Evolutionary conservation across 345 rosid species (phyloP).

Genomic region (Nephelium lappaceum): DNA sequence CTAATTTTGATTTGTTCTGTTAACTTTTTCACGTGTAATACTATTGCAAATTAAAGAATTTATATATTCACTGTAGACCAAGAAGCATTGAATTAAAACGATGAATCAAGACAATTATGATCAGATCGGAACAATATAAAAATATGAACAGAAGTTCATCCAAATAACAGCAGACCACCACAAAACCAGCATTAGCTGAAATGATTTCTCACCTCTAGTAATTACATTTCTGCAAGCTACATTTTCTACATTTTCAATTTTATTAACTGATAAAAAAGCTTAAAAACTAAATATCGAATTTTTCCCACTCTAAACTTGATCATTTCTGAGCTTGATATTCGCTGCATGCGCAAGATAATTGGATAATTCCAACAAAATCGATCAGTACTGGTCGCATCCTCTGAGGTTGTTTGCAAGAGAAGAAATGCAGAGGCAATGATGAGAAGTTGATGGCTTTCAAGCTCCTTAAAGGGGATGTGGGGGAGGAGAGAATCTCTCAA

Average conservation of each 20-base stretch:
- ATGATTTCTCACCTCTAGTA: slow-evolving; percentile 16
- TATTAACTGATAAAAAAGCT: neutral
- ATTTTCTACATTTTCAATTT: slow-evolving; percentile 12
- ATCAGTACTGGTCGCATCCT: neutral
- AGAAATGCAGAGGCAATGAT: neutral
- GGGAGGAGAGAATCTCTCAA: neutral
- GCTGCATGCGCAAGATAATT: neutral
- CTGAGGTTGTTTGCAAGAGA: neutral
- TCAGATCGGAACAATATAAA: neutral
- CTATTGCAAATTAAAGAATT: no score
- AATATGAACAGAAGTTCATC: neutral
- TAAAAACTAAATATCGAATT: neutral
- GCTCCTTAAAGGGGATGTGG: neutral
- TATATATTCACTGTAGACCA: no score
- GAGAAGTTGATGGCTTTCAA: slow-evolving; percentile 1
- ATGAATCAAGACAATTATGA: neutral
- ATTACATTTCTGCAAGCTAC: slow-evolving; percentile 21
- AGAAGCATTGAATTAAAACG: no score
- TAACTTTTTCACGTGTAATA: no score
- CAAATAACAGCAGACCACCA: neutral
- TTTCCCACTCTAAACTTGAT: neutral
- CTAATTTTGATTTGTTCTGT: no score
- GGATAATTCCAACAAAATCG: neutral
- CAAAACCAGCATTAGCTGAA: slow-evolving; percentile 2
- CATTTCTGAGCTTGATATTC: neutral